Percentiles rank a stretch among this genome's conserved stretches.
Conservation (phyloP, 345 rosid genomes). For the Citropsis articulata region DNA sequence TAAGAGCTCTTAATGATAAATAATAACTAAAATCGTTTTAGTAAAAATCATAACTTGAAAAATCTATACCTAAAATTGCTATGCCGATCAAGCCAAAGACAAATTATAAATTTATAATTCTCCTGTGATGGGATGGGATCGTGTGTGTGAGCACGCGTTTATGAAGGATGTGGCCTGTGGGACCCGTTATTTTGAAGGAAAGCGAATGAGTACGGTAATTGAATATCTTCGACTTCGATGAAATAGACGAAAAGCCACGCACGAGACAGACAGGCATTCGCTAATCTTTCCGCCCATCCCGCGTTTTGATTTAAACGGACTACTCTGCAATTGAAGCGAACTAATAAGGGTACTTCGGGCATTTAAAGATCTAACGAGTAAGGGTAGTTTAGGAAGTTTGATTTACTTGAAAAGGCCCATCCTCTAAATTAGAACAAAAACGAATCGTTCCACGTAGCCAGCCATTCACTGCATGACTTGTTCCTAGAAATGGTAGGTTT, state of each 20-base stretch:
- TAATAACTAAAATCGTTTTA: too few species aligned
- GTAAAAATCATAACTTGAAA: neutral
- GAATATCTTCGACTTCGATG: neutral
- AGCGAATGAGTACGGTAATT: neutral
- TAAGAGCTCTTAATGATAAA: too few species aligned
- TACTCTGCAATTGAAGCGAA: neutral
- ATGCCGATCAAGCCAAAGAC: neutral
- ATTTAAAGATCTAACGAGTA: rapidly evolving
- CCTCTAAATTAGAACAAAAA: neutral
- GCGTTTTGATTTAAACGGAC: conserved; percentile 11
- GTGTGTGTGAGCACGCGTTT: neutral
- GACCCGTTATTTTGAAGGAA: neutral
- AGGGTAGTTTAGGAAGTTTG: neutral
- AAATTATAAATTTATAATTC: too few species aligned
- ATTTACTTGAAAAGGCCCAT: neutral
- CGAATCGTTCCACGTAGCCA: neutral
- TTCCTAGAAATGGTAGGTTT: neutral
- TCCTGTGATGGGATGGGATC: neutral
- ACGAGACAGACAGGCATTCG: conserved; percentile 20
- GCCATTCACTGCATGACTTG: neutral
- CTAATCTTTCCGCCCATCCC: conserved; percentile 27
- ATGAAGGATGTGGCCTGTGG: neutral
- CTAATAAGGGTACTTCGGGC: neutral
- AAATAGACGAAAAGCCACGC: neutral
- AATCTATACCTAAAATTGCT: neutral